Conservation (phyloP, 1,284 basidiomycete species). For the Ganoderma lingzhi region DNA sequence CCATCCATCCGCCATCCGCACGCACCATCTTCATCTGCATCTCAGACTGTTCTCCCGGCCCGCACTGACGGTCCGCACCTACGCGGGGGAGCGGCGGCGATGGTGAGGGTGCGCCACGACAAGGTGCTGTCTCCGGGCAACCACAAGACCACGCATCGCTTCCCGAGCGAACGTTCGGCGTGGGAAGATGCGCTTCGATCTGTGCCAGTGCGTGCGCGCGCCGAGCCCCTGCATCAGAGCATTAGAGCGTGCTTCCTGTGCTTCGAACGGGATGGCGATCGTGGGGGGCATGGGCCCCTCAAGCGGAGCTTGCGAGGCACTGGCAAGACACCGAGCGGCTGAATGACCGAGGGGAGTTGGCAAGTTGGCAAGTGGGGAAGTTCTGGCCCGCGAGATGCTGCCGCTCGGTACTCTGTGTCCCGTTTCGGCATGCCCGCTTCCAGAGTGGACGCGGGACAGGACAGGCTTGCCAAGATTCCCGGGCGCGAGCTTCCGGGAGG, state of each 20-base stretch:
- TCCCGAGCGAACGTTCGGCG: background rate
- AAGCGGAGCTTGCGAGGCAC: background rate
- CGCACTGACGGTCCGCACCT: background rate
- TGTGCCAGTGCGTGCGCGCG: background rate
- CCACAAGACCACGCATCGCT: background rate
- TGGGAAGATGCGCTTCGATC: background rate
- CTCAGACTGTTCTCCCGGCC: background rate
- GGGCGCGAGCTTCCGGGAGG: background rate
- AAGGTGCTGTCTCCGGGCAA: background rate
- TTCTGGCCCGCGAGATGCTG: background rate
- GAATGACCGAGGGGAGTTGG: background rate
- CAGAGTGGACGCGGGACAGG: background rate
- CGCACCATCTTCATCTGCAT: too few species aligned
- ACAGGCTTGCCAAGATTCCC: background rate
- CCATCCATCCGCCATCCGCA: background rate
- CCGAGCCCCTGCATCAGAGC: background rate
- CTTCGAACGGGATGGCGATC: background rate
- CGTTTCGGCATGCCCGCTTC: background rate
- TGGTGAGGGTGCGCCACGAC: background rate
- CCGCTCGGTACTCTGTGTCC: too few species aligned
- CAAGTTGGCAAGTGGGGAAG: too few species aligned
- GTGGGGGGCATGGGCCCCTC: background rate
- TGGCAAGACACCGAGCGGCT: constrained; percentile 1
- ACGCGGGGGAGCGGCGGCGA: background rate
- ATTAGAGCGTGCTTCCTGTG: background rate